Conservation (phyloP, 768 basidiomycete genomes). For the Kwoniella newhampshirensis region DNA sequence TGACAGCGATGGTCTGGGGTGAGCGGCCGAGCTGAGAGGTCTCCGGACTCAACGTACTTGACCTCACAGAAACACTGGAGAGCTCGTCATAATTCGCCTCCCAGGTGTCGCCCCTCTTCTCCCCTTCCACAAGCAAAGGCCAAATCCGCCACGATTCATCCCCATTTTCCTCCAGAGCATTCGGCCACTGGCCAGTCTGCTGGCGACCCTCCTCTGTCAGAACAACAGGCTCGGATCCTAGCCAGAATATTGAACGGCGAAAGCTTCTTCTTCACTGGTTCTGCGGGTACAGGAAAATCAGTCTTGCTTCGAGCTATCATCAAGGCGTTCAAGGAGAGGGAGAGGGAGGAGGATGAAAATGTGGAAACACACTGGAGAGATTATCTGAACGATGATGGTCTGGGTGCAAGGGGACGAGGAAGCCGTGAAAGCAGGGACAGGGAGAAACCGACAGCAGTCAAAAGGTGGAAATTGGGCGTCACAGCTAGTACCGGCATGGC, state of each 20-base stretch:
- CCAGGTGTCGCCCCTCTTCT: too few relatives aligned
- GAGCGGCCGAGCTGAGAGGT: too few relatives aligned
- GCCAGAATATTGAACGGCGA: conserved; percentile 55
- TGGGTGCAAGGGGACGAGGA: conserved; percentile 1
- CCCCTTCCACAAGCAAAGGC: too few relatives aligned
- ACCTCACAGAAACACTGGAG: too few relatives aligned
- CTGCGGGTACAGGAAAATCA: conserved; percentile 96
- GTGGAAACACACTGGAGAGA: conserved; percentile 8
- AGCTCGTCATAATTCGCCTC: too few relatives aligned
- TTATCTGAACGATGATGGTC: conserved; percentile 3
- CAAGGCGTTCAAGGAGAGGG: conserved; percentile 57
- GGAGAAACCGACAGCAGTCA: neutral
- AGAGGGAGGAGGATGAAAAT: conserved; percentile 6
- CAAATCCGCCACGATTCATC: too few relatives aligned
- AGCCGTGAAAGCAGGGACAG: neutral
- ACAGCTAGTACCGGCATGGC: conserved; percentile 97
- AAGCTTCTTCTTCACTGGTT: conserved; percentile 92
- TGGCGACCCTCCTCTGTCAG: conserved; percentile 22
- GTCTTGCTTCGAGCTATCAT: conserved; percentile 91
- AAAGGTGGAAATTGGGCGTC: conserved; percentile 55
- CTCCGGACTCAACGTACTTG: too few relatives aligned
- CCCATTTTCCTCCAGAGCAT: too few relatives aligned
- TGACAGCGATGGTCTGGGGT: neutral
- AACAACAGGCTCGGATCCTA: conserved; percentile 36
- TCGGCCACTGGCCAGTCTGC: neutral